Evolutionary conservation across 495 filamentous ascomycete genomes (phyloP), one percentile per base, ranked within the genome.

Genomic region (Halenospora varia): DNA sequence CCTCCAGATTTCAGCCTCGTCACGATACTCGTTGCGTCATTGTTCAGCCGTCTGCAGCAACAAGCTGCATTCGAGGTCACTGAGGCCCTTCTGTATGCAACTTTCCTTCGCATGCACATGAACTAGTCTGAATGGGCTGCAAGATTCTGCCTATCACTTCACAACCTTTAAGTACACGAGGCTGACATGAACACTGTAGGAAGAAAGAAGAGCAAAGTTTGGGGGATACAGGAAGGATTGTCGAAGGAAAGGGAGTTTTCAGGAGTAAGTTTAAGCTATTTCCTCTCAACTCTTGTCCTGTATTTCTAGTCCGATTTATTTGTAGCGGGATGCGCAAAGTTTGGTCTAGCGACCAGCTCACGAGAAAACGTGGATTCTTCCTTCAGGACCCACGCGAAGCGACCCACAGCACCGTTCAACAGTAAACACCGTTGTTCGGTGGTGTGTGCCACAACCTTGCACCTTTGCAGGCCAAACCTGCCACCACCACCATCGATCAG

Each of bases 1-100:
- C 59, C 29, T 51, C 35, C 41, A 29, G n/a, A 54, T 57, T 55
- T 62, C 60, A 63, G 63, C 63, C 63, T 58, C 49, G 55, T 58
- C 35, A 18, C 22, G 1, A 22, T 48, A 29, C 4, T 54, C 48
- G 44, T 53, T 63, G 59, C 57, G 60, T 62, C 45, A 57, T 61
- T 39, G 25, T 19, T 53, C 60, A 45, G 44, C 35, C 29, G 10
- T 26, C 52, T 53, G 46, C 53, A 48, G 59, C 55, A 26, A 47
- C 25, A 58, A 40, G 19, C 48, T 24, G 35, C 46, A 61, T 26
- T 48, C 24, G n/a, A n/a, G n/a, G 1, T 25, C 49, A 44, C 55
- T 52, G 18, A 13, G 39, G 8, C 57, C 22, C 35, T 51, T 53
- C 23, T 59, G 60, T 63, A 61, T 66, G 63, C 60, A 52, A 25